These are phyloP conservation scores for Prunus padus DNA, from an alignment of 306 rosid species.

Conservation along the genomic window DNA sequence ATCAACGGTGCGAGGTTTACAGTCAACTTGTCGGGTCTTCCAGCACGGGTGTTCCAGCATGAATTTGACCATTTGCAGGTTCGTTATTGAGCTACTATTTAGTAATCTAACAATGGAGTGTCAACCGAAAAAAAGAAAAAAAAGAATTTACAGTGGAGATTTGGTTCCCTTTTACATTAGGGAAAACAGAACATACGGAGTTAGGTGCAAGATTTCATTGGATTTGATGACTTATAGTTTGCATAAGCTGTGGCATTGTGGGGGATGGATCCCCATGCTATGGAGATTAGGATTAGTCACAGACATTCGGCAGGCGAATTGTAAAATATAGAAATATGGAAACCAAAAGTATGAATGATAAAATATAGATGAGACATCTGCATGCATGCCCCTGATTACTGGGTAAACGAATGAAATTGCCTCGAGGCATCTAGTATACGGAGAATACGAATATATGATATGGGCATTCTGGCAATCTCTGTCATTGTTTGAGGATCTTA, in stretches of 20 bases:
- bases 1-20: slow-evolving; percentile 63
- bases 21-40: slow-evolving; percentile 68
- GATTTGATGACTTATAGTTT: not conserved
- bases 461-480: not conserved
- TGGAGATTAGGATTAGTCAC: not conserved
- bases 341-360: not conserved
- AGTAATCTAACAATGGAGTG: not conserved
- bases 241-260: not conserved
- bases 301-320: not conserved
- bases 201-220: not conserved
- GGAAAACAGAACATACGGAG: not conserved
- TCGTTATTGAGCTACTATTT: slow-evolving; percentile 19
- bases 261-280: not conserved
- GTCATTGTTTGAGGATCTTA: not conserved
- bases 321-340: too few species aligned
- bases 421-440: not conserved
- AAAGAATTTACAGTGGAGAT: not conserved
- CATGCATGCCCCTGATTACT: not conserved
- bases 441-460: not conserved
- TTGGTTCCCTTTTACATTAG: not conserved
- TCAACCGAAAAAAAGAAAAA: too few species aligned
- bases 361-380: not conserved
- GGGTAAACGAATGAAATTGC: not conserved
- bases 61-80: slow-evolving; percentile 95
- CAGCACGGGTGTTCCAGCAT: slow-evolving; percentile 92